Evolutionary conservation across 2,329 filamentous ascomycete species (phyloP).

Genomic region (Orbilia quercus): DNA sequence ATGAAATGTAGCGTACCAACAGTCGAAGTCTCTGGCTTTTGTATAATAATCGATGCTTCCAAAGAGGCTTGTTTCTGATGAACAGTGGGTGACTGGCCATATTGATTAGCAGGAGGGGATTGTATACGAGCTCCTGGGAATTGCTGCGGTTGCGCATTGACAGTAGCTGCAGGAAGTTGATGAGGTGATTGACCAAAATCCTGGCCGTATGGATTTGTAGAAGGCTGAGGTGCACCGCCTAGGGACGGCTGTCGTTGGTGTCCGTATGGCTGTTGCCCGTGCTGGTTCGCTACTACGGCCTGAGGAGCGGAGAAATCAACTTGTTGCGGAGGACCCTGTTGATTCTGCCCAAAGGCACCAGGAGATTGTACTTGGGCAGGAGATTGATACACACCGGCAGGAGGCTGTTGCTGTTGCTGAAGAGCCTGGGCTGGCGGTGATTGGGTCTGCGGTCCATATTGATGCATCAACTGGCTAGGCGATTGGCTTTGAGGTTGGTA

Average conservation of each 20-base stretch:
- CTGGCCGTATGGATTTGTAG: conserved; percentile 27
- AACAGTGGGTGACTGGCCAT: conserved; percentile 10
- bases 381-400: conserved; percentile 17
- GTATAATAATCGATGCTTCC: conserved; percentile 13
- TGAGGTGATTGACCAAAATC: conserved; percentile 7
- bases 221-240: conserved; percentile 14
- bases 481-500: conserved; percentile 30
- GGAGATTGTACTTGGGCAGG: conserved; percentile 22
- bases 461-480: conserved; percentile 29
- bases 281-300: conserved; percentile 7
- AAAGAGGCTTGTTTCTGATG: conserved; percentile 29
- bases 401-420: conserved; percentile 23
- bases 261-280: conserved; percentile 25
- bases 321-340: conserved; percentile 29
- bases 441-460: conserved; percentile 36
- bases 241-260: conserved; percentile 26
- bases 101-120: conserved; percentile 22
- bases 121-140: conserved; percentile 25
- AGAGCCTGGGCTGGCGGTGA: conserved; percentile 32
- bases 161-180: not conserved
- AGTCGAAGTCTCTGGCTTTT: not conserved
- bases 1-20: conserved; percentile 23
- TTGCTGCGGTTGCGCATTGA: not conserved
- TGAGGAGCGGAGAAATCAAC: conserved; percentile 14
- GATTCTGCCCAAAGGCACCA: conserved; percentile 20